These are phyloP conservation scores for Dalbergia cochinchinensis DNA, from an alignment of 306 rosid genomes.

Conservation along the genomic window DNA sequence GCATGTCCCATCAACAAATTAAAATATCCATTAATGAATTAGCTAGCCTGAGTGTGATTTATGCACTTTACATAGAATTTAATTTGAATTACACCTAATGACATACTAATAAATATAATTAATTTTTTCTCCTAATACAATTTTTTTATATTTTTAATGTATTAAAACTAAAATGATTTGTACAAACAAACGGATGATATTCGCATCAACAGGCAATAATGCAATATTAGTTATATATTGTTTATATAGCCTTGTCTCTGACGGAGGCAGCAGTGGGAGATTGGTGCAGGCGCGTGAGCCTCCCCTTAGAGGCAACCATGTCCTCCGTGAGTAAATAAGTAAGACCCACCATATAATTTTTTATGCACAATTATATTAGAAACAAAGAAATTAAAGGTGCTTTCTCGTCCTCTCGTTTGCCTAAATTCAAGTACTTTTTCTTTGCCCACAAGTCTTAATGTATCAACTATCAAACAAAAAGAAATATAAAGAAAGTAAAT, in stretches of 20 bases:
- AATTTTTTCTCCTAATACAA: too few relatives aligned
- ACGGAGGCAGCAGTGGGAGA: not conserved
- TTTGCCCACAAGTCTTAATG: not conserved
- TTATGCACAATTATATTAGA: slow-evolving; percentile 3
- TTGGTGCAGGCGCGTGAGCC: slow-evolving; percentile 4
- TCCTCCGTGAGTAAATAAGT: not conserved
- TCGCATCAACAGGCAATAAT: not conserved
- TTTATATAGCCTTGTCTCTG: slow-evolving; percentile 6
- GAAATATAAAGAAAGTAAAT: not conserved
- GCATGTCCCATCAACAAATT: slow-evolving; percentile 24
- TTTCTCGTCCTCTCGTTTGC: not conserved
- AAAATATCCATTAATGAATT: too few relatives aligned
- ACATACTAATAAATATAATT: too few relatives aligned
- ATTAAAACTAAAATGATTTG: too few relatives aligned
- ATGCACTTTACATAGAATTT: too few relatives aligned
- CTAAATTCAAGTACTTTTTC: not conserved
- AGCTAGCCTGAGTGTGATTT: too few relatives aligned
- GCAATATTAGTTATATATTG: slow-evolving; percentile 8
- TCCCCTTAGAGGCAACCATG: slow-evolving; percentile 21
- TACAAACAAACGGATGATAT: too few relatives aligned
- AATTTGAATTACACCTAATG: too few relatives aligned
- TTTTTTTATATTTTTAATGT: too few relatives aligned
- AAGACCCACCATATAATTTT: not conserved
- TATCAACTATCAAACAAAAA: not conserved
- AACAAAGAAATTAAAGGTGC: not conserved